These are phyloP conservation scores for Jackrogersella minutella DNA, from an alignment of 495 filamentous ascomycete species.

Conservation along the genomic window DNA sequence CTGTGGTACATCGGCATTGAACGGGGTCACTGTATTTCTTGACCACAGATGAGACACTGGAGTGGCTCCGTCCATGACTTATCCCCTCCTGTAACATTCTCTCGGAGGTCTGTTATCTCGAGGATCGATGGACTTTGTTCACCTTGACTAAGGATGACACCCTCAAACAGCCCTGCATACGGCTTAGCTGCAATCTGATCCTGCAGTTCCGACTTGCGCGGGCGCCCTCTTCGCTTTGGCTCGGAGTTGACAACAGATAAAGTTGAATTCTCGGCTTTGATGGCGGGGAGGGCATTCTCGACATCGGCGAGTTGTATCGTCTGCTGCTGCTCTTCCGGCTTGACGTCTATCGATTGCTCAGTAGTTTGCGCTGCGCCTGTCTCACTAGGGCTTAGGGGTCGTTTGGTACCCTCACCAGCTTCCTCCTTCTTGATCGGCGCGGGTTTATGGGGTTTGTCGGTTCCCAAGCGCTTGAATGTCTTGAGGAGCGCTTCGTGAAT, in stretches of 20 bases:
- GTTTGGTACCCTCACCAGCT: constrained; percentile 46
- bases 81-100: constrained; percentile 51
- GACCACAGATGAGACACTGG: constrained; percentile 52
- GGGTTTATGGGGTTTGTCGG: constrained; percentile 53
- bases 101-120: constrained; percentile 54
- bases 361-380: constrained; percentile 50
- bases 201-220: constrained; percentile 41
- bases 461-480: constrained; percentile 56
- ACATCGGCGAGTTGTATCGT: constrained; percentile 36
- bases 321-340: constrained; percentile 45
- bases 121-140: constrained; percentile 47
- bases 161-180: constrained; percentile 56
- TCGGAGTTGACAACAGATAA: constrained; percentile 22
- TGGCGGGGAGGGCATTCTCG: constrained; percentile 20
- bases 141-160: constrained; percentile 46
- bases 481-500: constrained; percentile 58
- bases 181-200: constrained; percentile 47
- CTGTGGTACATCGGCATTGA: not conserved
- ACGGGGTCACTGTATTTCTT: constrained; percentile 46
- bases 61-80: constrained; percentile 58
- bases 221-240: constrained; percentile 43
- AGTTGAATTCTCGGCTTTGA: constrained; percentile 26
- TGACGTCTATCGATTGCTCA: constrained; percentile 59
- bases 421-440: constrained; percentile 48
- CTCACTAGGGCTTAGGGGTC: constrained; percentile 55